Base-by-base conservation (phyloP, 2,329 filamentous ascomycete species). In the Dothistroma septosporum region DNA sequence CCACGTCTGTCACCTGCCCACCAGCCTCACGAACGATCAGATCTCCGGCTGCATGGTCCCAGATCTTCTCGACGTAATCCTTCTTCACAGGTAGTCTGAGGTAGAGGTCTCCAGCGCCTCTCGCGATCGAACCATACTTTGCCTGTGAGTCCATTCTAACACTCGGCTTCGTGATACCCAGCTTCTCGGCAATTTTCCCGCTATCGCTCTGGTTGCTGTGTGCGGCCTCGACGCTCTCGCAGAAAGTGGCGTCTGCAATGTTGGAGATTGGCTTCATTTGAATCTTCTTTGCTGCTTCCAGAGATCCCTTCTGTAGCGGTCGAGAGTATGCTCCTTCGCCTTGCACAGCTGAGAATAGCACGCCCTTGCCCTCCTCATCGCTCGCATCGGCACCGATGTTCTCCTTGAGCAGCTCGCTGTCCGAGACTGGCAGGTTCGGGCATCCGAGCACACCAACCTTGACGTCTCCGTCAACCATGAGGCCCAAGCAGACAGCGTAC, bases 91-190 rank as follows among this genome's bases (percentile, higher is more conserved):
- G 94, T 61, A 99, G 79, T 57, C 95, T 85, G 60, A 99, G 83
- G 78, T 99, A 99, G 66, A 99, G 87, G 73, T 99, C 94, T 54
- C 92, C 94, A 5, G 92, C 92, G 50, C 94, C 94, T 64, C 94
- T 84, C 37, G 94, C 94, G 74, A 99, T 96, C 37, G 90, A 94
- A 64, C 88, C 93, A 78, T 99, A 99, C 78, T 99, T 99, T 69
- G 94, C 93, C 78, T 99, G 94, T 56, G 91, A 96, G 79, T 99
- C 94, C 89, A 99, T 94, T 66, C 93, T 86, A 62, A 99, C 92
- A 68, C 89, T 92, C n/a, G 89, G 86, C 69, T 86, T 87, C 22
- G 89, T 93, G 76, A 99, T 96, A 58, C 92, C 92, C 6, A 99
- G 84, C 72, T 87, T 89, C 70, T 85, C 78, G 7, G 94, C 91